Evolutionary conservation across 192 early-diverging fungal species (phyloP), one percentile per base, ranked within the genome.

Genomic region (Piromyces sp.): DNA sequence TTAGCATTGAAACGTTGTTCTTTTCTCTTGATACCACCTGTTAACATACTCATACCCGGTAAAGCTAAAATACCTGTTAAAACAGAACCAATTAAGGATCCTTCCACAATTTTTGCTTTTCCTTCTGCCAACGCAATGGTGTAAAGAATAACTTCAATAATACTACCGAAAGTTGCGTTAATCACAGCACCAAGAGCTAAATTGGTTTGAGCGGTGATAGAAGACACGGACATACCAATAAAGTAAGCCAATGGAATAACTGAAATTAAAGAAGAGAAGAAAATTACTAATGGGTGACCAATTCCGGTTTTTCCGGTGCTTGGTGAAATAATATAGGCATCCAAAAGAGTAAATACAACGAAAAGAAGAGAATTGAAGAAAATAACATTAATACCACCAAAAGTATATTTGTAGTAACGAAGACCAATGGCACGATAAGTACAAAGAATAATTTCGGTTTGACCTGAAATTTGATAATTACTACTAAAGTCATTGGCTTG

Each of bases 211-310:
- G 96, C 95, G 19, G 96, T 96, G 86, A 99, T 97, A 26, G 94
- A 95, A n/a, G 94, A 93, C 29, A 99, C 96, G 5, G 94, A 95
- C 92, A 95, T 95, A 7, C 97, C 97, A 85, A 99, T 98, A 86
- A 98, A 96, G 85, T 97, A 99, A 15, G 95, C 93, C 13, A 97
- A 87, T 5, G 97, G 97, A 30, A 99, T 91, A 3, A 95, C 94
- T 16, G 95, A 94, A 30, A 93, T 83, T 79, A 99, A 88, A 16
- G 86, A 83, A 6, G 36, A 82, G 80, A 93, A 93, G 31, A 96
- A 91, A 78, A 95, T 89, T 12, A 87, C 86, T 30, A 90, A 90
- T 30, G 37, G 89, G 89, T 30, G 93, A 81, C 79, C 87, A 80
- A 83, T 91, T 84, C 83, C 87, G 42, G 84, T 88, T 84, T 78